These are phyloP conservation scores for Spatholobus suberectus DNA, from an alignment of 306 rosid genomes.

Conservation along the genomic window DNA sequence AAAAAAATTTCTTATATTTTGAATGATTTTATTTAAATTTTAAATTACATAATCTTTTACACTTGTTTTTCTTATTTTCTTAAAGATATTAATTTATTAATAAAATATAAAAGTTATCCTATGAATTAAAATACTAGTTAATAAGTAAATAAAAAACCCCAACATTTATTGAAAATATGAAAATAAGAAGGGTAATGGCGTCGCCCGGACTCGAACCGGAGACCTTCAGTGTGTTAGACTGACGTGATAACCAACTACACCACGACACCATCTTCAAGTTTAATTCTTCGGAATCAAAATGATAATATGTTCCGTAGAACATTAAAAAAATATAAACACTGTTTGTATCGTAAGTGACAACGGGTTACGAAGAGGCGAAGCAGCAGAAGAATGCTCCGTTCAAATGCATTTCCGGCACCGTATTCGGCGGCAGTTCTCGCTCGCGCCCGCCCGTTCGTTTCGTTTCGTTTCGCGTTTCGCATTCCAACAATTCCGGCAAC, in stretches of 20 bases:
- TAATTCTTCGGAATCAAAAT: fast-evolving
- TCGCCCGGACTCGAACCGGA: constrained; percentile 73
- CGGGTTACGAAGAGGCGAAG: not conserved
- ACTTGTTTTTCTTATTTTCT: no score
- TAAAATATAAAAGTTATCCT: no score
- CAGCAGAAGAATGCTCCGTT: constrained; percentile 48
- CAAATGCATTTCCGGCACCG: constrained; percentile 44
- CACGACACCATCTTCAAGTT: constrained; percentile 35
- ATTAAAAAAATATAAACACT: not conserved
- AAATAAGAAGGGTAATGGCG: constrained; percentile 18
- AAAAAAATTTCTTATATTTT: no score
- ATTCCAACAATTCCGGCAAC: constrained; percentile 37
- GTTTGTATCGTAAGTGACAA: not conserved
- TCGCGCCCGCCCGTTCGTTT: constrained; percentile 8
- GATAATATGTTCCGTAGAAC: not conserved
- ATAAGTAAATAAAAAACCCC: not conserved
- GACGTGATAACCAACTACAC: constrained; percentile 91
- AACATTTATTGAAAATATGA: not conserved
- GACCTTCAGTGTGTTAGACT: constrained; percentile 97
- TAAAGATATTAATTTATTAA: no score
- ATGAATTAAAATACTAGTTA: no score
- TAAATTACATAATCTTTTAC: no score
- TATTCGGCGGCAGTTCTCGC: constrained; percentile 29
- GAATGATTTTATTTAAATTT: no score
- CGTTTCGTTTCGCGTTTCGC: constrained; percentile 24